A percentile compares a stretch with the other conserved stretches of the same genome.
Conservation (phyloP, 176 grass and related monocot species). For the Canna indica region DNA sequence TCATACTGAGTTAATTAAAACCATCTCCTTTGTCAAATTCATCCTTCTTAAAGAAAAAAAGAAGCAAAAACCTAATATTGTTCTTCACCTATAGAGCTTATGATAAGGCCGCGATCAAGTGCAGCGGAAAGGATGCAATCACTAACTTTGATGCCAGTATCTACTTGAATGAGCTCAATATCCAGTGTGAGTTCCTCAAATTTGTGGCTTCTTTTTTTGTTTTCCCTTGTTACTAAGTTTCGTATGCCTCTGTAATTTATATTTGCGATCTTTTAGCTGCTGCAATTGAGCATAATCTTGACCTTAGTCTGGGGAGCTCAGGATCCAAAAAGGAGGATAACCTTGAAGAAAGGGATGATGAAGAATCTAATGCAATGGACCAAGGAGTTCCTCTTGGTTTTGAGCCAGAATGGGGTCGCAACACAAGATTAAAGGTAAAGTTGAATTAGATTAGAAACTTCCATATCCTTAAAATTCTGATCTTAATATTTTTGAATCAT, state of each 20-base stretch:
- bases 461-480: not conserved
- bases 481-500: not conserved
- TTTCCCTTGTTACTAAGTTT: not conserved
- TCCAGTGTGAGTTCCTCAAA: conserved; percentile 22
- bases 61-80: not conserved
- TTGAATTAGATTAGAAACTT: not conserved
- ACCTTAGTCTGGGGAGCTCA: conserved; percentile 45
- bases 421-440: conserved; percentile 16
- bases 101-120: conserved; percentile 51
- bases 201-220: not conserved
- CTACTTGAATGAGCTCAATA: conserved; percentile 15
- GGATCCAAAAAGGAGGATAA: conserved; percentile 18
- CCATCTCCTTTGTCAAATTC: not conserved
- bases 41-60: too few species aligned
- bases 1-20: not conserved
- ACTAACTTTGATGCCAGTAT: conserved; percentile 37
- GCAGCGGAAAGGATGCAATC: conserved; percentile 36
- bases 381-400: not conserved
- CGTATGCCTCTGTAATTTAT: not conserved
- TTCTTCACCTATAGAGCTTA: conserved; percentile 36
- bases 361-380: not conserved
- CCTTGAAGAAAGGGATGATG: not conserved
- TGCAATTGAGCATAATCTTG: conserved; percentile 34
- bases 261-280: conserved; percentile 16
- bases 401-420: conserved; percentile 6